These are phyloP conservation scores for Suillus occidentalis DNA, from an alignment of 768 basidiomycete genomes.

Conservation along the genomic window DNA sequence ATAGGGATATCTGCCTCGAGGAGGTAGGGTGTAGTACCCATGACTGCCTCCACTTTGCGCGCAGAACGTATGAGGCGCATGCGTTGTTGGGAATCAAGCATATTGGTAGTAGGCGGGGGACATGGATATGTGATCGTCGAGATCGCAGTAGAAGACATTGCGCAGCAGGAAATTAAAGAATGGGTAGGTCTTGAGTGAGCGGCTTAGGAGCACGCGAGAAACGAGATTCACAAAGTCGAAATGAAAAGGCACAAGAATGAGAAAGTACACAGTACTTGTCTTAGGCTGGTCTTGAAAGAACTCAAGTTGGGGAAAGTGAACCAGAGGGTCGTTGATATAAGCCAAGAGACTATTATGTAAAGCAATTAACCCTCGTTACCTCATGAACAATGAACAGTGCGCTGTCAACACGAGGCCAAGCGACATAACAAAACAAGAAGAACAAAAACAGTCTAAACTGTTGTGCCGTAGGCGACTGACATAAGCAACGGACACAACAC, in stretches of 20 bases:
- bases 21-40: conserved; percentile 38
- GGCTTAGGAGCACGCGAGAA: not conserved
- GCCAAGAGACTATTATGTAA: conserved; percentile 11
- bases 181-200: not conserved
- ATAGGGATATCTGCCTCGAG: conserved; percentile 27
- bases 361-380: conserved; percentile 2
- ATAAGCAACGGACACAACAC: conserved; percentile 10
- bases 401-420: not conserved
- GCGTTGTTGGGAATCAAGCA: conserved; percentile 32
- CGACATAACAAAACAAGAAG: not conserved
- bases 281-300: not conserved
- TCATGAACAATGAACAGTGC: conserved; percentile 9
- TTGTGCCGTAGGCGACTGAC: conserved; percentile 19
- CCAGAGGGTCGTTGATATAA: conserved; percentile 10
- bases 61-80: conserved; percentile 38
- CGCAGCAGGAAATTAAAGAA: not conserved
- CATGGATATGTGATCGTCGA: conserved; percentile 14
- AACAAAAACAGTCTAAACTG: not conserved
- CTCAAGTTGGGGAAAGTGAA: not conserved
- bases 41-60: conserved; percentile 35
- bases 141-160: conserved; percentile 25
- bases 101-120: conserved; percentile 37
- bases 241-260: conserved; percentile 4
- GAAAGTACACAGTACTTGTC: conserved; percentile 19
- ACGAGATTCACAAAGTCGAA: conserved; percentile 1